Evolutionary conservation across 345 rosid genomes (phyloP), one percentile per base, ranked within the genome.

Genomic region (Bretschneidera sinensis): DNA sequence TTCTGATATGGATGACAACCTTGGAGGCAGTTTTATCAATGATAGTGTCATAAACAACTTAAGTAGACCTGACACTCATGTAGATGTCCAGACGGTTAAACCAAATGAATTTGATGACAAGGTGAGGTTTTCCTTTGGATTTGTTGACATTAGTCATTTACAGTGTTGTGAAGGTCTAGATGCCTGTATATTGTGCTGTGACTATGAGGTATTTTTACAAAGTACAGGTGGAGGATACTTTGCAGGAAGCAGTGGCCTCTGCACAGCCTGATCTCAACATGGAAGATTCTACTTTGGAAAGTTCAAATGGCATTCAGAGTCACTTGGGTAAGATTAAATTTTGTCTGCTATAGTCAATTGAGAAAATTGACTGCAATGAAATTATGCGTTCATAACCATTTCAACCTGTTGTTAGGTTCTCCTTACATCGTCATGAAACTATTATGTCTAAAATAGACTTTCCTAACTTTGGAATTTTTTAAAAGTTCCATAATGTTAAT

Each of bases 251-350:
- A 53, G 72, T 52, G 67, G 68, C 25, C 43, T 60, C 78, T 67
- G 54, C 64, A 21, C 69, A 57, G 48, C 60, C 59, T 34, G 60
- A 60, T 54, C 20, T 50, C 61, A 53, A 66, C 43, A 52, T 53
- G 62, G 75, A 66, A 50, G 71, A 54, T 35, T 68, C 60, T 16
- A 49, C 64, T 39, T 33, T 59, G 8, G 74, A 64, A 62, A 66
- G 67, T 25, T 65, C 21, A 17, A 60, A 67, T 39, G 28, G 39
- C 71, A 67, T 51, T 73, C 74, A 43, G 35, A 59, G 34, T 78
- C 60, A 48, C 45, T 64, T 64, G 55, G 85, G 98, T 83, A 81
- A 61, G 61, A 45, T 39, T 57, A 59, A 49, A 39, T 59, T 61
- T 60, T 72, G 55, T 49, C 45, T 53, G 25, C 34, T 72, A 51